Evolutionary conservation across 2,329 filamentous ascomycete species (phyloP).

Genomic region (Cladosporium velox): DNA sequence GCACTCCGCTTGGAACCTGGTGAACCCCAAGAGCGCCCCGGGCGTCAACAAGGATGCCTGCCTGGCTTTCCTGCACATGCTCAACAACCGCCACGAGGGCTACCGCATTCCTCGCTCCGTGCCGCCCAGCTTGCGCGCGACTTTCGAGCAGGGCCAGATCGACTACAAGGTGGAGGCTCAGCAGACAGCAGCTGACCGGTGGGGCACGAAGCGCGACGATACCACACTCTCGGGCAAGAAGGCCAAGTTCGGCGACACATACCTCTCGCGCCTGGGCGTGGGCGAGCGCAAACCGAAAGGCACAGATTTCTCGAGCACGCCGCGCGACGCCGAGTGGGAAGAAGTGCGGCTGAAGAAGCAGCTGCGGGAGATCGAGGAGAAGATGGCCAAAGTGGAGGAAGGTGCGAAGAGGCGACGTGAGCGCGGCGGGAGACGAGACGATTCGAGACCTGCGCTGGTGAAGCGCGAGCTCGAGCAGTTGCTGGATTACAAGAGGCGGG

Average conservation of each 20-base stretch:
- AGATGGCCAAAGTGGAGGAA: slow-evolving; percentile 80
- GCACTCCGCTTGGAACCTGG: slow-evolving; percentile 92
- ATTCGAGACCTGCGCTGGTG: slow-evolving; percentile 83
- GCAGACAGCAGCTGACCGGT: slow-evolving; percentile 64
- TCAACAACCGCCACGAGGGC: slow-evolving; percentile 93
- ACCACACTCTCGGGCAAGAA: slow-evolving; percentile 84
- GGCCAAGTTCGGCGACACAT: slow-evolving; percentile 96
- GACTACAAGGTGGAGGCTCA: slow-evolving; percentile 85
- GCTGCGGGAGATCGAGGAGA: slow-evolving; percentile 82
- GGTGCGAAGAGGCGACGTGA: slow-evolving; percentile 55
- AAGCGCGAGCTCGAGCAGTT: slow-evolving; percentile 93
- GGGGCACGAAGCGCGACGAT: slow-evolving; percentile 78
- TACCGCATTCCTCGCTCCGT: slow-evolving; percentile 91
- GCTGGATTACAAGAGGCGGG: slow-evolving; percentile 88
- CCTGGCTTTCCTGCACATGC: slow-evolving; percentile 92
- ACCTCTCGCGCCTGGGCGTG: slow-evolving; percentile 82
- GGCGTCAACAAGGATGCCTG: slow-evolving; percentile 93
- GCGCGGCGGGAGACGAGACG: slow-evolving; percentile 54
- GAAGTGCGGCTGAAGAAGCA: slow-evolving; percentile 94
- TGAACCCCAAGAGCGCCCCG: slow-evolving; percentile 82
- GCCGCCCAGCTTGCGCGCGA: slow-evolving; percentile 84
- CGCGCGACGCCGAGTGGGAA: slow-evolving; percentile 92
- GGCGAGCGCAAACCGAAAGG: slow-evolving; percentile 75
- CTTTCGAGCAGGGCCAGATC: slow-evolving; percentile 94
- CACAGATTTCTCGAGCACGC: slow-evolving; percentile 84